These are phyloP conservation scores for Taxillus chinensis DNA, from an alignment of 164 flowering plant species.

Conservation along the genomic window DNA sequence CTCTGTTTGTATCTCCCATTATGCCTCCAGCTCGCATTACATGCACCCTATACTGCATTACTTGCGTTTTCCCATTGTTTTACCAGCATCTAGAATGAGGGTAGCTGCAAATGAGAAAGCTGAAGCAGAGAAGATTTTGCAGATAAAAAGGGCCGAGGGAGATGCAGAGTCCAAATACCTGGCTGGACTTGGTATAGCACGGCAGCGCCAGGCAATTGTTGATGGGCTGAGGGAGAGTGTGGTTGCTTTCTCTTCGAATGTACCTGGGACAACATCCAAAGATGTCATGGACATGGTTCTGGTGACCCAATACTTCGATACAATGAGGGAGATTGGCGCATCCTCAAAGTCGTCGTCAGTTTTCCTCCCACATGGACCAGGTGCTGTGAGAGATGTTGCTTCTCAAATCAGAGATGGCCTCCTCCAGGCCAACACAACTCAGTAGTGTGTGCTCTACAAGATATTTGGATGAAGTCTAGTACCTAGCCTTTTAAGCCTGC, in stretches of 20 bases:
- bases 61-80: neutral
- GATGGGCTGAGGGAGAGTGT: slow-evolving; percentile 34
- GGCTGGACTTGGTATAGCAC: slow-evolving; percentile 26
- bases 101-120: slow-evolving; percentile 31
- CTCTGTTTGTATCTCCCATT: too few species aligned
- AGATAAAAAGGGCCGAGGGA: slow-evolving; percentile 31
- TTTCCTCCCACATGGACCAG: slow-evolving; percentile 32
- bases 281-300: slow-evolving; percentile 36
- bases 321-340: slow-evolving; percentile 33
- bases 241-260: slow-evolving; percentile 26
- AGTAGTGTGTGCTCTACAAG: too few species aligned
- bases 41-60: too few species aligned
- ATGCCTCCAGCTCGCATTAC: too few species aligned
- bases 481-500: too few species aligned
- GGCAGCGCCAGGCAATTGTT: slow-evolving; percentile 32
- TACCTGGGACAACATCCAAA: slow-evolving; percentile 26
- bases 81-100: slow-evolving; percentile 28
- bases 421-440: slow-evolving; percentile 15
- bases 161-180: slow-evolving; percentile 32
- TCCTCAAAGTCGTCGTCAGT: slow-evolving; percentile 23
- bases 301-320: slow-evolving; percentile 29
- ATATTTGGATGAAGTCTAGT: too few species aligned
- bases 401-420: slow-evolving; percentile 27
- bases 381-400: slow-evolving; percentile 25
- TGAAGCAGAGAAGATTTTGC: slow-evolving; percentile 29